Evolutionary conservation across 2,329 filamentous ascomycete genomes (phyloP), one percentile per base, ranked within the genome.

Genomic region (Trichoderma koningiopsis): DNA sequence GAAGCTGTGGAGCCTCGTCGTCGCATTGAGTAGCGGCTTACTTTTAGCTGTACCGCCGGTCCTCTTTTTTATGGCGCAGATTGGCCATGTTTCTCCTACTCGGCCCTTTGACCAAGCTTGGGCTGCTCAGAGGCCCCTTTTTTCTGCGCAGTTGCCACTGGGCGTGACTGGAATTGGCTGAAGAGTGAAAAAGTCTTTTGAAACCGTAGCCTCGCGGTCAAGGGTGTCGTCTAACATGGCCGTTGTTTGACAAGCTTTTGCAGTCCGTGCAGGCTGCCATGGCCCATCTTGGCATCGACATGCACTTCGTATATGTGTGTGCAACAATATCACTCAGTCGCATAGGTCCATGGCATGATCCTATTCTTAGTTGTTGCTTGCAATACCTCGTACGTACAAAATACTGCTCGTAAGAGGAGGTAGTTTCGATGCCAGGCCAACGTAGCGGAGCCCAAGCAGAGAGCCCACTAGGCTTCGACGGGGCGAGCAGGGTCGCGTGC

Each of bases 51-150:
- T 49, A 24, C 60, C 56, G 47, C 57, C 43, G 57, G 65, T 55
- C 57, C 56, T 68, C 57, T 40, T 60, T 49, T 40, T 33, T 35
- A 60, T 55, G n/a, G 57, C 57, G 59, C 31, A 63, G 59, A 69
- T 63, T 64, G 53, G 59, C 59, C 22, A n/a, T 64, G 59, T 70
- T 70, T 69, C 66, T 70, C 53, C 40, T 53, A 59, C 62, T 68
- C 62, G 67, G 67, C 67, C 67, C 67, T 69, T 69, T 62, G 52
- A 24, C 67, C 67, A 53, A 68, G 65, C 57, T 68, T 53, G 57
- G 65, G 19, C 35, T 31, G 13, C 40, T 52, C 53, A 52, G 37
- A 57, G 33, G 56, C 56, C 22, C 63, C 63, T 55, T 43, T 59
- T 67, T 59, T 59, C 27, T 35, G 33, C 33, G 22, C 63, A n/a